A percentile compares a stretch with the other conserved stretches of the same genome.
Evolutionary conservation across 2,329 filamentous ascomycete species (phyloP).

Genomic region (Colletotrichum liaoningense): DNA sequence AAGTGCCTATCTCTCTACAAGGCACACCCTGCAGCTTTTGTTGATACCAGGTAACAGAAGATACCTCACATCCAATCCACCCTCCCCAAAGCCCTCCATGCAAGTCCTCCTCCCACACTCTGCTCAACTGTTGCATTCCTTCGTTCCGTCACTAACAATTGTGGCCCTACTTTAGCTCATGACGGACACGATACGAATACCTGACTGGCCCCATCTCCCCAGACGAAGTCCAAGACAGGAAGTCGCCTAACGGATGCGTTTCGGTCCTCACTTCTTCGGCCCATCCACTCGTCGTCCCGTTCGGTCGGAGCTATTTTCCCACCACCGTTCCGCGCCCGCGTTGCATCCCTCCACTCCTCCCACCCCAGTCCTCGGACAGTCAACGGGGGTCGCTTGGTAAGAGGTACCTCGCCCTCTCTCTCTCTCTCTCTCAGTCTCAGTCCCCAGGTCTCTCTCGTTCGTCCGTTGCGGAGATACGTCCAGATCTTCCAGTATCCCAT

Average conservation of each 20-base stretch:
- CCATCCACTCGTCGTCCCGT: slow-evolving; percentile 28
- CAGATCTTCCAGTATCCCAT: neutral
- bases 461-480: neutral
- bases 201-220: neutral
- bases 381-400: neutral
- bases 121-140: neutral
- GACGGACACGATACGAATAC: slow-evolving; percentile 12
- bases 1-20: neutral
- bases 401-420: neutral
- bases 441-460: neutral
- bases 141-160: slow-evolving; percentile 11
- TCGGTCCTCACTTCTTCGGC: slow-evolving; percentile 35
- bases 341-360: slow-evolving; percentile 1
- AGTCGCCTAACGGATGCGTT: slow-evolving; percentile 15
- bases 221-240: slow-evolving; percentile 4
- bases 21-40: too few relatives aligned
- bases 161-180: slow-evolving; percentile 10
- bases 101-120: neutral
- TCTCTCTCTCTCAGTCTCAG: neutral
- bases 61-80: neutral
- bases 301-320: slow-evolving; percentile 33
- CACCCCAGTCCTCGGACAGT: neutral
- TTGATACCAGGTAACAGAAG: too few relatives aligned
- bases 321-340: slow-evolving; percentile 4
- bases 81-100: neutral